Evolutionary conservation across 352 stramenopile species (phyloP), one percentile per base, ranked within the genome.

Genomic region (Pythium graminicola): DNA sequence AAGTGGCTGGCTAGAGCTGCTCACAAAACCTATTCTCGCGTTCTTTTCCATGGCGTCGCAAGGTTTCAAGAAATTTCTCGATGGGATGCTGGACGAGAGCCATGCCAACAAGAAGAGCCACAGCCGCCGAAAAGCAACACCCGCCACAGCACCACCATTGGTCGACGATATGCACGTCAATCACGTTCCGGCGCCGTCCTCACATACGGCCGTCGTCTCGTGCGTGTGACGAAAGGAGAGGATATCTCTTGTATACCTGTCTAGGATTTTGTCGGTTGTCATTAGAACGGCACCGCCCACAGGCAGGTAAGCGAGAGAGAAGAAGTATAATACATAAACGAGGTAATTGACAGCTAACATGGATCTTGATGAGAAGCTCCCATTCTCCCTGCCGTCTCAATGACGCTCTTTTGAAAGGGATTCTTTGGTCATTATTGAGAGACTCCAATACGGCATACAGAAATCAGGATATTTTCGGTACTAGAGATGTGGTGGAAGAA

Each of bases 1-100:
- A 35, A 60, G 60, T 28, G 66, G 76, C 13, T 93, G 82, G 82
- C 63, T 91, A 24, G 75, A 88, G 27, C 36, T 64, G 45, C 32
- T 64, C 27, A 61, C 53, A 8, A 57, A 54, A 31, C 64, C 64
- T 2, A 38, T 71, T 42, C 23, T 65, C 43, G 73, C 74, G 11
- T 61, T 92, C 29, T 81, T 89, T 51, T 80, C 74, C 6, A 67
- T 89, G 35, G 80, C 80, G 43, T 81, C 75, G n/a, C 64, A 70
- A 40, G 70, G 76, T 33, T 82, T 79, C 64, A 78, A 76, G 60
- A 78, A 76, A 49, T 49, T 88, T 28, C 33, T 88, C 22, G 72
- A 81, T 13, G 65, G 69, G 7, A 67, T 90, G 40, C 59, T 78
- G 0, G 69, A 76, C 8, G 67, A 77, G 40, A 65, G 67, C 13